Conservation (phyloP, 164 flowering plant genomes). For the Piper betle region DNA sequence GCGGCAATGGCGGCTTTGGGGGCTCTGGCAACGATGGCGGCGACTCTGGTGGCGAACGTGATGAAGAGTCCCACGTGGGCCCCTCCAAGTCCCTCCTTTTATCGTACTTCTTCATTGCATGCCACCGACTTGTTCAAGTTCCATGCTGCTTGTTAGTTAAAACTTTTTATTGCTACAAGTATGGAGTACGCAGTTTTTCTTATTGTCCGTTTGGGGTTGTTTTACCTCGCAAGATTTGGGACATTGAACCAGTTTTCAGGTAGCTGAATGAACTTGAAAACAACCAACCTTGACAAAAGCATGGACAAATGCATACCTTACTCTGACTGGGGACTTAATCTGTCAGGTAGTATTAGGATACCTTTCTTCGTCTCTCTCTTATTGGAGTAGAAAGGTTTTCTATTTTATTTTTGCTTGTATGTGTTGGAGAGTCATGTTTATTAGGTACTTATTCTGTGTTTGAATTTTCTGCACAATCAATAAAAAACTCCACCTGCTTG, state of each 20-base stretch:
- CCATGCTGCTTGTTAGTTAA: too few species aligned
- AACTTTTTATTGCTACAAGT: too few species aligned
- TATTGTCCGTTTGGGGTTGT: not conserved
- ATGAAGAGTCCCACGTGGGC: not conserved
- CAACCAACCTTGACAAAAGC: slow-evolving; percentile 74
- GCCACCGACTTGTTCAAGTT: too few species aligned
- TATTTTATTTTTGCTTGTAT: not conserved
- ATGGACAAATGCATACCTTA: slow-evolving; percentile 68
- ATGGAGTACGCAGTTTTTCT: not conserved
- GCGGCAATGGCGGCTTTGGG: slow-evolving; percentile 30
- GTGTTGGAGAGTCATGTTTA: not conserved
- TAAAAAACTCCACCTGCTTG: too few species aligned
- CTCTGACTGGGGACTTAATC: slow-evolving; percentile 55
- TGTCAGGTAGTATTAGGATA: slow-evolving; percentile 48
- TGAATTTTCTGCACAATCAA: too few species aligned
- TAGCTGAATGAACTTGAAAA: slow-evolving; percentile 53
- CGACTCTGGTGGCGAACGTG: slow-evolving; percentile 22
- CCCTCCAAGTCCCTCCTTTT: slow-evolving; percentile 35
- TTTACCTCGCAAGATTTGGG: not conserved
- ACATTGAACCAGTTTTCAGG: slow-evolving; percentile 25
- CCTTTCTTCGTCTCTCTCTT: not conserved
- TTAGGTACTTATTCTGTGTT: too few species aligned
- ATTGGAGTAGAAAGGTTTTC: too few species aligned
- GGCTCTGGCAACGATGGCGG: slow-evolving; percentile 40
- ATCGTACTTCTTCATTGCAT: slow-evolving; percentile 20